Evolutionary conservation across 495 filamentous ascomycete genomes (phyloP).

Genomic region (Hypomontagnella monticulosa): DNA sequence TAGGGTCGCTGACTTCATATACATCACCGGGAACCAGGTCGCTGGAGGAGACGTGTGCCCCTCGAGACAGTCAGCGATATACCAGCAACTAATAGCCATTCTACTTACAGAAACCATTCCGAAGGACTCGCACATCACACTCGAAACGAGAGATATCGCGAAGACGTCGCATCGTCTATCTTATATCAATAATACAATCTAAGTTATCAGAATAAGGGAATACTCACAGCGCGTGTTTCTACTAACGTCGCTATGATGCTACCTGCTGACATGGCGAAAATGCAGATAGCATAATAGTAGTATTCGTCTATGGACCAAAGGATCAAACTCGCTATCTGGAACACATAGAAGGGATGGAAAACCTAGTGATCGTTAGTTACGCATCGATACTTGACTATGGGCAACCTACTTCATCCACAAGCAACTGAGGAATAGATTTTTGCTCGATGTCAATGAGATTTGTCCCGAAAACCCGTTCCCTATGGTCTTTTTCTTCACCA

Average conservation of each 20-base stretch:
- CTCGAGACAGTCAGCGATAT: slow-evolving; percentile 55
- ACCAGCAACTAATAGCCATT: background rate
- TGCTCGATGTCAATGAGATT: slow-evolving; percentile 93
- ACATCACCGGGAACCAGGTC: slow-evolving; percentile 97
- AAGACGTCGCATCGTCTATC: slow-evolving; percentile 85
- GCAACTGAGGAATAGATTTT: slow-evolving; percentile 81
- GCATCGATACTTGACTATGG: slow-evolving; percentile 1
- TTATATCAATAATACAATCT: slow-evolving; percentile 26
- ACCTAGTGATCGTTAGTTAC: slow-evolving; percentile 61
- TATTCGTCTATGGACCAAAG: slow-evolving; percentile 97
- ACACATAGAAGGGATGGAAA: slow-evolving; percentile 98
- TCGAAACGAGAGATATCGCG: slow-evolving; percentile 94
- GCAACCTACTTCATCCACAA: slow-evolving; percentile 83
- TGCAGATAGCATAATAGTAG: slow-evolving; percentile 96
- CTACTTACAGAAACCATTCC: slow-evolving; percentile 90
- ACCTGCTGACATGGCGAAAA: slow-evolving; percentile 91
- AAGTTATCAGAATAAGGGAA: slow-evolving; percentile 8
- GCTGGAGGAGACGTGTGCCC: slow-evolving; percentile 84
- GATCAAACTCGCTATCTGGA: slow-evolving; percentile 93
- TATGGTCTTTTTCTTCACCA: slow-evolving; percentile 84
- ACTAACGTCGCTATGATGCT: slow-evolving; percentile 90
- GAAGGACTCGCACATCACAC: slow-evolving; percentile 90
- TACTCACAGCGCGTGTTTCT: slow-evolving; percentile 83
- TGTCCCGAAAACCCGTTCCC: slow-evolving; percentile 85
- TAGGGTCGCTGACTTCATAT: slow-evolving; percentile 96